phyloP scores from a whole-genome alignment of 2,329 filamentous ascomycete genomes.

The Penicillium sp. region DNA sequence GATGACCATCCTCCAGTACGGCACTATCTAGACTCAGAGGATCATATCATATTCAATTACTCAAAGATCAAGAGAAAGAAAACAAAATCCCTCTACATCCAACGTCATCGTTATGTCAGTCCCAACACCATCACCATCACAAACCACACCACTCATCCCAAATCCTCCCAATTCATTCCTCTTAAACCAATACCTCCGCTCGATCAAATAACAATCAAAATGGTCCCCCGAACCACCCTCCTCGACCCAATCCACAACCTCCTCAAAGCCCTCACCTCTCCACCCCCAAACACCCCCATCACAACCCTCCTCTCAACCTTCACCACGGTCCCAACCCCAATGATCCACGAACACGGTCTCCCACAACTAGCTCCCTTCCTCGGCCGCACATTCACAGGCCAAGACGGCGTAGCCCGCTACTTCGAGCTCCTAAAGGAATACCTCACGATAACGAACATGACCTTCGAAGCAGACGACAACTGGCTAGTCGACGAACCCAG shows the following conservation, averaged over 20 bases:
- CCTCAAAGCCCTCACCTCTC: slow-evolving; percentile 28
- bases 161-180: no score
- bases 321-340: slow-evolving; percentile 24
- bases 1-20: neutral
- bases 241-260: slow-evolving; percentile 25
- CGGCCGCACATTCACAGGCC: slow-evolving; percentile 38
- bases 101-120: slow-evolving; percentile 22
- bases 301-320: slow-evolving; percentile 19
- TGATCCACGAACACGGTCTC: slow-evolving; percentile 40
- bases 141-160: neutral
- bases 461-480: slow-evolving; percentile 31
- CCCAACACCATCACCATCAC: neutral
- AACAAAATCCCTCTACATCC: neutral
- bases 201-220: slow-evolving; percentile 6
- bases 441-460: slow-evolving; percentile 34
- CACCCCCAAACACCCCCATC: neutral
- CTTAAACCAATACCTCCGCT: no score
- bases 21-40: no score
- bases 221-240: slow-evolving; percentile 17
- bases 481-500: slow-evolving; percentile 37
- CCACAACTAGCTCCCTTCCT: slow-evolving; percentile 39
- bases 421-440: slow-evolving; percentile 31
- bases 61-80: neutral
- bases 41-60: no score
- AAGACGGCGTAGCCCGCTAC: slow-evolving; percentile 32